These are phyloP conservation scores for Hyaloscypha bicolor DNA, from an alignment of 495 filamentous ascomycete species.

Conservation along the genomic window DNA sequence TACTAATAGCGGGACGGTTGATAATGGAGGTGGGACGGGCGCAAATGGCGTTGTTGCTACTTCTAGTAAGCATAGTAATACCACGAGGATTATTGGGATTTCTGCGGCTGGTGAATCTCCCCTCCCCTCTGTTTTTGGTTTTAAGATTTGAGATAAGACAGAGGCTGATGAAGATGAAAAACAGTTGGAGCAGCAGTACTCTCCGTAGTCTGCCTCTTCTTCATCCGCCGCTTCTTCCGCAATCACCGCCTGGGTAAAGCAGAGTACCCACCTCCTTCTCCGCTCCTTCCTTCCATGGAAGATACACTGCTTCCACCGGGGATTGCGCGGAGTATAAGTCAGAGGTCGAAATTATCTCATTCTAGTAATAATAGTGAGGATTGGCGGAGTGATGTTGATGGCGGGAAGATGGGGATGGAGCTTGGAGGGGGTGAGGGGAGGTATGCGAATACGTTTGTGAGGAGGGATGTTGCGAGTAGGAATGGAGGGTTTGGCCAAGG, in stretches of 20 bases:
- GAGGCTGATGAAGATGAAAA: not conserved
- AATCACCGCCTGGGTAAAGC: conserved; percentile 10
- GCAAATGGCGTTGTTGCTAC: not conserved
- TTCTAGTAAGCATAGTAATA: not conserved
- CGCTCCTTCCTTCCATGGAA: not conserved
- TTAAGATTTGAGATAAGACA: not conserved
- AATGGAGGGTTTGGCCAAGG: too few species aligned
- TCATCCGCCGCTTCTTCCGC: conserved; percentile 1
- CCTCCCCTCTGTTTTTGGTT: not conserved
- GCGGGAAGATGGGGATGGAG: not conserved
- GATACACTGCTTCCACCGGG: not conserved
- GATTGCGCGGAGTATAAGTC: not conserved
- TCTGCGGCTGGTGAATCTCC: not conserved
- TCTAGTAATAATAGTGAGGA: not conserved
- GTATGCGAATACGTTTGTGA: not conserved
- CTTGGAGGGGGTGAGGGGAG: not conserved
- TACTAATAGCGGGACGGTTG: not conserved
- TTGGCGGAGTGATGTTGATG: not conserved
- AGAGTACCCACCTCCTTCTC: not conserved
- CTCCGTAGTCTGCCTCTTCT: not conserved
- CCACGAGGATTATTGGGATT: not conserved
- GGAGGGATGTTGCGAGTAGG: not conserved
- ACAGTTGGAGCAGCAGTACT: not conserved
- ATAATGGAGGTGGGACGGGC: not conserved
- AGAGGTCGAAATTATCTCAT: not conserved